phyloP scores from a whole-genome alignment of 352 stramenopile species.

The Halophytophthora polymorphica region DNA sequence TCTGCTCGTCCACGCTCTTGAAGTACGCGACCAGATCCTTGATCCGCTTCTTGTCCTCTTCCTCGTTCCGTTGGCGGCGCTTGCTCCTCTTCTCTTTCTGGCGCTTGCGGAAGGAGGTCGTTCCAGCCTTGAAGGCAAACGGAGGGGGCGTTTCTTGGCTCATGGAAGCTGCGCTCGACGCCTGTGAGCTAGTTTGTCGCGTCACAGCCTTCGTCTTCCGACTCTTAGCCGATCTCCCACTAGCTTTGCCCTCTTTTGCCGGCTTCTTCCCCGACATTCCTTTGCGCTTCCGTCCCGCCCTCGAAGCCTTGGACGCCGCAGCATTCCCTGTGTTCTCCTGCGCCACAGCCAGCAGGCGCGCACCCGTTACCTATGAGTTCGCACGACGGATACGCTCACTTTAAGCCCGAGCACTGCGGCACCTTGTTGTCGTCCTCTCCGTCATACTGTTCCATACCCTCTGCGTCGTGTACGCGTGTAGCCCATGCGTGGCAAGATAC shows the following conservation, averaged over 20 bases:
- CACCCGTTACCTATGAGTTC: background rate
- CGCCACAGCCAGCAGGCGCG: background rate
- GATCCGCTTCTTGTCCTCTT: slow-evolving; percentile 48
- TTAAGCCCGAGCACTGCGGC: background rate
- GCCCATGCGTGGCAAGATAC: background rate
- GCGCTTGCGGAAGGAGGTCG: slow-evolving; percentile 44
- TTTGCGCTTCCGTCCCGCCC: slow-evolving; percentile 14
- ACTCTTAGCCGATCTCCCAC: slow-evolving; percentile 12
- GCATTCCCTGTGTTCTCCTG: slow-evolving; percentile 31
- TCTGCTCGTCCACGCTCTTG: slow-evolving; percentile 51
- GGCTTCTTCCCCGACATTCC: background rate
- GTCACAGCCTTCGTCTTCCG: slow-evolving; percentile 2
- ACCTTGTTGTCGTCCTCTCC: background rate
- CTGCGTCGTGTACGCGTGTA: too few relatives aligned
- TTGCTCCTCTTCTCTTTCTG: slow-evolving; percentile 38
- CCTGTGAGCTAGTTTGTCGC: background rate
- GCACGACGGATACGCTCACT: slow-evolving; percentile 6
- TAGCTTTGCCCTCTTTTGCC: slow-evolving; percentile 2
- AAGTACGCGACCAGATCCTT: slow-evolving; percentile 63
- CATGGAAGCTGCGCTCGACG: background rate
- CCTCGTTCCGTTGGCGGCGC: slow-evolving; percentile 26
- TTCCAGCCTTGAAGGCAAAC: slow-evolving; percentile 47
- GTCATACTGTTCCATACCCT: too few relatives aligned
- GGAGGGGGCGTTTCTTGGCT: slow-evolving; percentile 47
- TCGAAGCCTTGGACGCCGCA: slow-evolving; percentile 4